phyloP scores from a whole-genome alignment of 176 grass and related monocot species.

The Juncus inflexus region DNA sequence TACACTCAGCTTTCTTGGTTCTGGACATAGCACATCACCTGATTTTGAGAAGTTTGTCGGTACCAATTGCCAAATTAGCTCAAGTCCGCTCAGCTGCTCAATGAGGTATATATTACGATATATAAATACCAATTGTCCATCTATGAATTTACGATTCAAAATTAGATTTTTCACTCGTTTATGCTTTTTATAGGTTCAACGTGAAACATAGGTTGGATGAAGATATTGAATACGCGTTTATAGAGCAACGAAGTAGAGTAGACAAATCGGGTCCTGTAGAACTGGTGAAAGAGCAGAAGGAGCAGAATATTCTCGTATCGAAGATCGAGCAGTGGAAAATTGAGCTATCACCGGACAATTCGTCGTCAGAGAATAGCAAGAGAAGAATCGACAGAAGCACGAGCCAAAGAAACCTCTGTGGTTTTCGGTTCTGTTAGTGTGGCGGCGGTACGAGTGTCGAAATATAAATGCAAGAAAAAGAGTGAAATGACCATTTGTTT shows the following conservation, averaged over 20 bases:
- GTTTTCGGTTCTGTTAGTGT: no score
- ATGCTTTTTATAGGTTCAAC: no score
- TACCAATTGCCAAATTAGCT: no score
- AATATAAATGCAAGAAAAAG: no score
- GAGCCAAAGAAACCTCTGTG: background rate
- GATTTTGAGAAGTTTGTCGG: background rate
- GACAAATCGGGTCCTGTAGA: slow-evolving; percentile 48
- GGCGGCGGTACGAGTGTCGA: background rate
- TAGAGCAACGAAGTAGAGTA: slow-evolving; percentile 13
- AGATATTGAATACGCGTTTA: background rate
- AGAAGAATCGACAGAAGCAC: slow-evolving; percentile 4
- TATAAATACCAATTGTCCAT: no score
- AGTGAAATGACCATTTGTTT: no score
- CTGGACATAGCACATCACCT: slow-evolving; percentile 6
- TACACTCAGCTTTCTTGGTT: slow-evolving; percentile 41
- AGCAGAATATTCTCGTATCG: slow-evolving; percentile 42
- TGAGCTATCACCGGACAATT: slow-evolving; percentile 39
- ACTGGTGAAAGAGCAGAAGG: slow-evolving; percentile 15
- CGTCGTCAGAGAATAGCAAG: background rate
- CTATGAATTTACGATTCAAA: no score
- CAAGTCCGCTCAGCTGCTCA: no score
- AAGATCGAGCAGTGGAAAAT: slow-evolving; percentile 61
- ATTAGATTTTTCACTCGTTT: no score
- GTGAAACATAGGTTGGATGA: no score
- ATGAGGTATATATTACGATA: background rate